Base-by-base conservation (phyloP, 768 basidiomycete genomes). In the Russula sp. region DNA sequence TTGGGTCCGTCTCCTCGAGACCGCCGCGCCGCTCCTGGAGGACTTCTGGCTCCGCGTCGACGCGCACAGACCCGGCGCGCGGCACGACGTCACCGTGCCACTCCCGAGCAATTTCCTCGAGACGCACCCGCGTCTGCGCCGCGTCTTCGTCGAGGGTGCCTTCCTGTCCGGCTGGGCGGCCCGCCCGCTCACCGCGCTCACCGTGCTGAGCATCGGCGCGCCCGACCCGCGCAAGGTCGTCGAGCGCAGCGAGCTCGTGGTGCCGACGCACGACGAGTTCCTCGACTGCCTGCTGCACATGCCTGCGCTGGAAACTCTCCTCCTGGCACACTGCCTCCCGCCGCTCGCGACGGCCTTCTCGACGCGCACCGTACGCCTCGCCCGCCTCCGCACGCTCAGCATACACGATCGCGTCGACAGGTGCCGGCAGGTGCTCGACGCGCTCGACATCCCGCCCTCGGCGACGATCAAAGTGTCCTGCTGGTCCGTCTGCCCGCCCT, bases 291-390 rank as follows among this genome's bases (percentile, higher is more conserved):
- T 60, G 31, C 3, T 18, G 34, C 40, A 50, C 8, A 64, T 64
- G 58, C 63, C 63, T 0, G 58, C n/a, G 11, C 42, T 64, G 10
- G 54, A 64, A 22, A 35, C 40, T 0, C 31, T 64, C 32, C 3
- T 35, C n/a, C 58, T 64, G n/a, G n/a, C 54, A 3, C 54, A 60
- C 40, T 64, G 58, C n/a, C 63, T 64, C 48, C 53, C 63, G 5
- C 48, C 48, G 0, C 42, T 64, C 54, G 39, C 40, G 10, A 14
- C 47, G 2, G 22, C 54, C 5, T 64, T 44, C 10, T 55, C 63
- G 1, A 9, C 40, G 11, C 39, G 58, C 7, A 45, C 63, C n/a
- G 54, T 56, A 32, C 8, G 32, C 54, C 54, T 64, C 7, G 34
- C 53, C 1, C 39, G 11, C 27, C 58, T 64, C 49, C 39, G 49